Base-by-base conservation (phyloP, 2,329 filamentous ascomycete species). In the Fusarium transvaalense region DNA sequence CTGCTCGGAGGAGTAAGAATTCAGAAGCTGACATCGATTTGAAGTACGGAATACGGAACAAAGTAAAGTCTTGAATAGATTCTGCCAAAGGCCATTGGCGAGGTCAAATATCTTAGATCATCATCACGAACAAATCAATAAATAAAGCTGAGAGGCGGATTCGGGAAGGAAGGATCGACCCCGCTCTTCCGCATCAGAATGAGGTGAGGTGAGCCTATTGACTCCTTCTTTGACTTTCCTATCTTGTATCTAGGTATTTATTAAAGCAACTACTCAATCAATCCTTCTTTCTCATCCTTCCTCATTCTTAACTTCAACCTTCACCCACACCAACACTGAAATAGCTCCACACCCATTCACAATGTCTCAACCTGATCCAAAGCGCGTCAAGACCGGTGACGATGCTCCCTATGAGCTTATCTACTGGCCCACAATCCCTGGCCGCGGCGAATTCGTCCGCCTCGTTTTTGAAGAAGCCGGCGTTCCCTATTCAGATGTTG, bases 371-470 rank as follows among this genome's bases (percentile, higher is more conserved):
- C 71, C 19, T 64, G 68, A 64, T 14, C 41, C 71, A 10, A 78
- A 78, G 57, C 74, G 75, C n/a, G 51, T 72, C 53, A 78, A 75
- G 31, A 74, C 75, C 17, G 65, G 77, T 71, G 82, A 85, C 63
- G 81, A 83, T 47, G 76, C 79, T 55, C 80, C 83, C 1, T 92
- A 91, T 76, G 82, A 89, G 68, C 85, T 92, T 59, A 82, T 92
- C 75, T 94, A 94, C 84, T 92, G 90, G 86, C 90, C 90, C 19
- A 78, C 78, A 19, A 80, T 93, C 27, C 92, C 92, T 34, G 92
- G 92, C 39, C 90, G 92, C 48, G 92, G 89, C 64, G 92, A 95
- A 76, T 88, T 88, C 76, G 81, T 94, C 75, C 91, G 92, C 23
- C 85, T 95, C 13, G 84, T 85, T 17, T 87, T 95, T 69, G 92